Conservation (phyloP, 2,329 filamentous ascomycete species). For the Emmonsiellopsis sp. region DNA sequence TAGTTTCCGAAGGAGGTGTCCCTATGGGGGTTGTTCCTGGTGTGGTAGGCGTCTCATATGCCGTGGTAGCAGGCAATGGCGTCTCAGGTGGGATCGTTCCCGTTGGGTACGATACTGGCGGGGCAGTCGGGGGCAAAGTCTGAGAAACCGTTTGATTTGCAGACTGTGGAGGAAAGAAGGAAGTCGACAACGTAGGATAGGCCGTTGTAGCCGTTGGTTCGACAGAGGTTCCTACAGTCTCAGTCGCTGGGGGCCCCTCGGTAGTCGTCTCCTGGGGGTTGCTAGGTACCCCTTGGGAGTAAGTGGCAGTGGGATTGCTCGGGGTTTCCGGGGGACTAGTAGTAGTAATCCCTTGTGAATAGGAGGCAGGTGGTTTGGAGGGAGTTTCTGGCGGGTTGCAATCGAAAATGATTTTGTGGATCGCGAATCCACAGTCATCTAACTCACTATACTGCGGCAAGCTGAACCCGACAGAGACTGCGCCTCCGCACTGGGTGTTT, state of each 20-base stretch:
- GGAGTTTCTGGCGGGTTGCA: conserved; percentile 39
- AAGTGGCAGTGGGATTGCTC: neutral
- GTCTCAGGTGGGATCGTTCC: neutral
- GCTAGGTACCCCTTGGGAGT: neutral
- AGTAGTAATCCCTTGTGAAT: neutral
- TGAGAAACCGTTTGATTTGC: neutral
- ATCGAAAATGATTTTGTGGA: conserved; percentile 68
- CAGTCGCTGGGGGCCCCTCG: no score
- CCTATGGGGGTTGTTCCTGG: neutral
- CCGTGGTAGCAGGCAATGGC: no score
- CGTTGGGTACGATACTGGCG: neutral
- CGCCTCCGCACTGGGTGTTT: conserved; percentile 90
- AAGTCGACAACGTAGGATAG: no score
- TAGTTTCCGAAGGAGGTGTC: neutral
- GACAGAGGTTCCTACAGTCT: no score
- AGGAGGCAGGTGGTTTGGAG: neutral
- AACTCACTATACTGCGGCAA: conserved; percentile 47
- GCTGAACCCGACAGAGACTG: conserved; percentile 66
- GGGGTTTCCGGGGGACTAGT: neutral
- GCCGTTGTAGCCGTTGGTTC: no score
- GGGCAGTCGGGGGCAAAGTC: neutral
- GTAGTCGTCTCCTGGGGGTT: neutral
- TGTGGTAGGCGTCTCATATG: no score
- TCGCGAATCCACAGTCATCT: conserved; percentile 60
- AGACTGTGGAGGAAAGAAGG: neutral